Evolutionary conservation across 352 stramenopile genomes (phyloP), one percentile per base, ranked within the genome.

Genomic region (Phytophthora cryptogea): DNA sequence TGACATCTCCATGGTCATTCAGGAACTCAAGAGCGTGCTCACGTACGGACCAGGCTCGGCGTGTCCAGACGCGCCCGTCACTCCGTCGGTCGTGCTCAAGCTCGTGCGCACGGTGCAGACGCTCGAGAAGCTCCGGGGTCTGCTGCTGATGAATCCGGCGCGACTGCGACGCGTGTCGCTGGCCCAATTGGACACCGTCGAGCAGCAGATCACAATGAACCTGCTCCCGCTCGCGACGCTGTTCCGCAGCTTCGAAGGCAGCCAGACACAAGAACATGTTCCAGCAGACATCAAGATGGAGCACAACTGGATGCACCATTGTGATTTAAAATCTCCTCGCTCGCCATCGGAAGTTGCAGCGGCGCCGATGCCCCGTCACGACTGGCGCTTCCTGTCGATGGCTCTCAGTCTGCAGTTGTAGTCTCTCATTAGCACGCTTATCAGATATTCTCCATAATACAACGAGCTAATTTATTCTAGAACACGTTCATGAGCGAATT

Each of bases 371-470:
- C 47, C 44, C 13, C 51, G 8, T 37, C 51, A 59, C 5, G 60
- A 71, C 42, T 78, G 70, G 70, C 66, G 59, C 31, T 75, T 70
- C 42, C 51, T 78, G 20, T 75, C 70, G 17, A 78, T 78, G 62
- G 66, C 56, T n/a, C 62, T 78, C 33, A 68, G 62, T 20, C 58
- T 78, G 39, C 66, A 72, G 40, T 16, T 75, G 62, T 75, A 72
- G 54, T 16, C 62, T 57, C 55, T 49, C 20, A 31, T 52, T 65
- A 42, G 47, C 23, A 32, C 31, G 8, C 30, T 9, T 17, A 37
- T 9, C 11, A 33, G 30, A 51, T 17, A 41, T 39, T 43, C 31
- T 17, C 20, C 33, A 40, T 49, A 44, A 53, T 23, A 42, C 16
- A 59, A 58, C 33, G 26, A 60, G 41, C 53, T 72, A 72, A 72